Evolutionary conservation across 345 rosid species (phyloP).

Genomic region (Citrus sp.): DNA sequence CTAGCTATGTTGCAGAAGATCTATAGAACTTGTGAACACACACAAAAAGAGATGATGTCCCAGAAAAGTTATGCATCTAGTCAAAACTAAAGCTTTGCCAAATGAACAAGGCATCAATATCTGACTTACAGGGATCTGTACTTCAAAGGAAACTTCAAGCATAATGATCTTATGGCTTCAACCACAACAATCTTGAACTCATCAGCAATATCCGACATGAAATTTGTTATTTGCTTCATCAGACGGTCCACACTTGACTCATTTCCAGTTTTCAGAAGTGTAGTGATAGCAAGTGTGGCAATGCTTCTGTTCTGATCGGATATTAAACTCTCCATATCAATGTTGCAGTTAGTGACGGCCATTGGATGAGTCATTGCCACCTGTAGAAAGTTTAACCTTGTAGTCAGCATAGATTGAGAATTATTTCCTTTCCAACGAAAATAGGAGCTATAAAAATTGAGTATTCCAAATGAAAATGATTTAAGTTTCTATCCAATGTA

Average conservation of each 20-base stretch:
- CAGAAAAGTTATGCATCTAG: neutral
- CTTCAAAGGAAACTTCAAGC: conserved; percentile 94
- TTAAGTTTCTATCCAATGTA: neutral
- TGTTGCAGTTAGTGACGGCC: conserved; percentile 99
- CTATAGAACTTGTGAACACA: neutral
- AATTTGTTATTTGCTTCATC: conserved; percentile 98
- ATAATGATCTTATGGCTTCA: conserved; percentile 95
- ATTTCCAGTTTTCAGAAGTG: conserved; percentile 95
- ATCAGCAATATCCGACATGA: conserved; percentile 98
- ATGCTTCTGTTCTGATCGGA: conserved; percentile 98
- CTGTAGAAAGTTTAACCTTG: conserved; percentile 35
- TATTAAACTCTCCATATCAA: conserved; percentile 98
- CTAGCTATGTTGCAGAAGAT: neutral
- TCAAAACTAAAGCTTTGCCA: neutral
- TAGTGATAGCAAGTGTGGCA: conserved; percentile 98
- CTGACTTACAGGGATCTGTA: conserved; percentile 86
- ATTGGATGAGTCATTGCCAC: conserved; percentile 99
- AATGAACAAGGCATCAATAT: neutral
- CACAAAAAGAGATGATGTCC: neutral
- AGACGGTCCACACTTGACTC: conserved; percentile 97
- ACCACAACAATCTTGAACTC: conserved; percentile 99
- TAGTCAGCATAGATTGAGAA: neutral
- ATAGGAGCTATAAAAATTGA: neutral
- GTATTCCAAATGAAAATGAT: neutral
- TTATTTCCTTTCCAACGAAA: neutral